Evolutionary conservation across 768 basidiomycete species (phyloP).

Genomic region (Naganishia randhawae): DNA sequence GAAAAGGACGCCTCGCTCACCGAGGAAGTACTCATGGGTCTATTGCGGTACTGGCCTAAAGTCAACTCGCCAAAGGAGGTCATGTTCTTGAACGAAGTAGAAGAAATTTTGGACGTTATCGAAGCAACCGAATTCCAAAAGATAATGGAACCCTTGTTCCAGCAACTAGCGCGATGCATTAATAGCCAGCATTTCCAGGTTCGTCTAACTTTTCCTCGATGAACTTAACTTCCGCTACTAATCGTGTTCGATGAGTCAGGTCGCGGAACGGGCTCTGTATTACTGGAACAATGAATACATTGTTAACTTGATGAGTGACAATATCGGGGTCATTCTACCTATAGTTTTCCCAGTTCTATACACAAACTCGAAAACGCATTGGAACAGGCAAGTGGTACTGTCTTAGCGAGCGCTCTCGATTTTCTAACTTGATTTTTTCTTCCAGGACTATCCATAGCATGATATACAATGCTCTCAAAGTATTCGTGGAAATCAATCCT

Average conservation of each 20-base stretch:
- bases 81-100: conserved; percentile 99
- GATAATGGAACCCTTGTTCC: conserved; percentile 86
- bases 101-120: conserved; percentile 97
- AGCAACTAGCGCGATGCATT: conserved; percentile 92
- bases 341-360: conserved; percentile 96
- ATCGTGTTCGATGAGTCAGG: conserved; percentile 49
- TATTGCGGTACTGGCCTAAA: conserved; percentile 98
- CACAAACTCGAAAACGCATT: conserved; percentile 92
- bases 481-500: conserved; percentile 99
- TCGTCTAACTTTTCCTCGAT: conserved; percentile 18
- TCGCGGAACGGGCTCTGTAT: conserved; percentile 90
- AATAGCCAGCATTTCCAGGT: conserved; percentile 98
- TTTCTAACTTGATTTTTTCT: conserved; percentile 8
- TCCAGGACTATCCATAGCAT: conserved; percentile 93
- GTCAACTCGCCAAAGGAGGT: conserved; percentile 99
- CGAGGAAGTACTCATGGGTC: conserved; percentile 90
- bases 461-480: conserved; percentile 96
- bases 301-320: conserved; percentile 98
- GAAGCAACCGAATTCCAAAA: conserved; percentile 95
- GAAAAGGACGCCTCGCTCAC: conserved; percentile 91
- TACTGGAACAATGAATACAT: conserved; percentile 99
- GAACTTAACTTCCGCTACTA: not conserved
- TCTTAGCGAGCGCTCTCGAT: not conserved
- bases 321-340: conserved; percentile 78
- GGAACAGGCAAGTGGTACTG: conserved; percentile 76